Evolutionary conservation across 208 protist species (phyloP).

Genomic region (Wallacemonas sp.): DNA sequence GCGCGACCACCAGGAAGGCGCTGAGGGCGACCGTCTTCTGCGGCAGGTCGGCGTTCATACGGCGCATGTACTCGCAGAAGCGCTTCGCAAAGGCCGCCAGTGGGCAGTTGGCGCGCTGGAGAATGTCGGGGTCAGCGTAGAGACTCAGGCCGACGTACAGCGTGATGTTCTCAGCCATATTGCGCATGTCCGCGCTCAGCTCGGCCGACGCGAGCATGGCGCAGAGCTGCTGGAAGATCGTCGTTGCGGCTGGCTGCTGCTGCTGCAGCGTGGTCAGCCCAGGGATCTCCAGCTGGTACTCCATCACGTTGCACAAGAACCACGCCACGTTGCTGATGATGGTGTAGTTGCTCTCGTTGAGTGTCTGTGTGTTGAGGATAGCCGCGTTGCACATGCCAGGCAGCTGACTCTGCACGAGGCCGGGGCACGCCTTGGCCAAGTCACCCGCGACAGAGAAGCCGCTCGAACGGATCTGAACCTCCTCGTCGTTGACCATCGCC

Average conservation of each 20-base stretch:
- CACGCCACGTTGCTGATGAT: slow-evolving; percentile 84
- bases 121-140: slow-evolving; percentile 52
- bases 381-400: slow-evolving; percentile 40
- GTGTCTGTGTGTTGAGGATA: slow-evolving; percentile 42
- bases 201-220: slow-evolving; percentile 29
- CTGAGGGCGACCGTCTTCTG: slow-evolving; percentile 50
- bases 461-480: slow-evolving; percentile 53
- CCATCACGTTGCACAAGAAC: slow-evolving; percentile 73
- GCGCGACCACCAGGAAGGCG: slow-evolving; percentile 61
- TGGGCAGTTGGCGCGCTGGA: slow-evolving; percentile 38
- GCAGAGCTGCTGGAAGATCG: slow-evolving; percentile 60
- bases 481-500: slow-evolving; percentile 49
- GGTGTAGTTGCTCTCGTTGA: slow-evolving; percentile 47
- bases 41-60: slow-evolving; percentile 57
- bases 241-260: slow-evolving; percentile 26
- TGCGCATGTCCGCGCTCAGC: slow-evolving; percentile 72
- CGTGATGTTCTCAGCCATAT: slow-evolving; percentile 85
- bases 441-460: slow-evolving; percentile 83
- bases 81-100: slow-evolving; percentile 44
- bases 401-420: slow-evolving; percentile 52
- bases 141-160: slow-evolving; percentile 77
- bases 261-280: slow-evolving; percentile 48
- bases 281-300: slow-evolving; percentile 65
- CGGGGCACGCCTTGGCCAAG: slow-evolving; percentile 48
- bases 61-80: slow-evolving; percentile 79